Evolutionary conservation across 176 grass and related monocot species (phyloP).

Genomic region (Hordeum marinum): DNA sequence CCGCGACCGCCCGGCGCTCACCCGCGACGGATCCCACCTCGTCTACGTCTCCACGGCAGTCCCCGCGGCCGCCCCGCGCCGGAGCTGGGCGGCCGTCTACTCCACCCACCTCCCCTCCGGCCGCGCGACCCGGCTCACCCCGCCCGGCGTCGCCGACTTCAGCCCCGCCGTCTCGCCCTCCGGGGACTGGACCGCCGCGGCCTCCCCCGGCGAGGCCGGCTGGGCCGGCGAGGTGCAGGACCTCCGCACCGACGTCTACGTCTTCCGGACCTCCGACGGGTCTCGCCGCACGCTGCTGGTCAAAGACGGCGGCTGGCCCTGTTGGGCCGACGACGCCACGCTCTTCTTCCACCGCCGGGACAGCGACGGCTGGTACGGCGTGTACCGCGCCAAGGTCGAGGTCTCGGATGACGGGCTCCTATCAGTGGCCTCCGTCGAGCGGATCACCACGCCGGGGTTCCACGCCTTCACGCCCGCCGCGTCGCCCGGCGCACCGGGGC

Average conservation of each 20-base stretch:
- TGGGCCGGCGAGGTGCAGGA: conserved; percentile 79
- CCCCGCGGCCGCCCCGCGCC: conserved; percentile 31
- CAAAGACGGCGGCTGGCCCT: conserved; percentile 65
- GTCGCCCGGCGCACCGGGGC: conserved; percentile 53
- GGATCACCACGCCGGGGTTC: conserved; percentile 64
- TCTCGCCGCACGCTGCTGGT: conserved; percentile 44
- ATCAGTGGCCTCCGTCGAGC: conserved; percentile 27
- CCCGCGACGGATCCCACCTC: conserved; percentile 42
- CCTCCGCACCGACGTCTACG: conserved; percentile 64
- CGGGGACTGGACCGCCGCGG: conserved; percentile 69
- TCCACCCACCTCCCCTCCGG: conserved; percentile 41
- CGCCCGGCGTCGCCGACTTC: conserved; percentile 49
- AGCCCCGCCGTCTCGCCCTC: conserved; percentile 81
- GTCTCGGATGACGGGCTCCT: background rate
- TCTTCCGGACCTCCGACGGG: conserved; percentile 60
- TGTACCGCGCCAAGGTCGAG: conserved; percentile 54
- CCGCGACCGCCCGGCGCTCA: conserved; percentile 69
- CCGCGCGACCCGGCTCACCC: conserved; percentile 43
- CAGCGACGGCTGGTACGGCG: conserved; percentile 68
- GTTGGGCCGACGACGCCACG: conserved; percentile 72
- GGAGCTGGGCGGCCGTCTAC: conserved; percentile 78
- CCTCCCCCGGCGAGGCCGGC: conserved; percentile 26
- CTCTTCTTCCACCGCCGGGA: conserved; percentile 85
- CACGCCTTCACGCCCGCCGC: conserved; percentile 86
- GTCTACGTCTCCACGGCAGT: conserved; percentile 68